These are phyloP conservation scores for Cladosporium colombiae DNA, from an alignment of 2,329 filamentous ascomycete species.

Conservation along the genomic window DNA sequence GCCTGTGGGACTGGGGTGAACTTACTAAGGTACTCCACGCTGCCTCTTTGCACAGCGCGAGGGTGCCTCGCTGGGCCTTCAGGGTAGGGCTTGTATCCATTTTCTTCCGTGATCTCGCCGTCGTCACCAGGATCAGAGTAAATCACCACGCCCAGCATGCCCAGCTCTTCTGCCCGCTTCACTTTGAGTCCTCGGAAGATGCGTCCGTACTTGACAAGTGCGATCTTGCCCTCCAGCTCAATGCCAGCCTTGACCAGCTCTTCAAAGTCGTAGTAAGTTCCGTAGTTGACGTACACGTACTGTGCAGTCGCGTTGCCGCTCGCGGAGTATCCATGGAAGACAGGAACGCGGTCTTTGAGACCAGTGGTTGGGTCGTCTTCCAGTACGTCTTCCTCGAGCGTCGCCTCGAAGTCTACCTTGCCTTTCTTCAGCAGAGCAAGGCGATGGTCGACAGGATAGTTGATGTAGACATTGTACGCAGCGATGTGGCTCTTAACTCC, in stretches of 20 bases:
- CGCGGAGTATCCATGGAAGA: constrained; percentile 93
- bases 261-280: constrained; percentile 81
- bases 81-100: constrained; percentile 78
- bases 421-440: constrained; percentile 46
- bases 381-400: constrained; percentile 79
- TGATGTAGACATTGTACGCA: constrained; percentile 54
- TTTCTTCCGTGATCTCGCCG: constrained; percentile 74
- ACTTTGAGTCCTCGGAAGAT: constrained; percentile 91
- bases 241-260: constrained; percentile 76
- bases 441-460: constrained; percentile 52
- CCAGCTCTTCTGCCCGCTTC: constrained; percentile 86
- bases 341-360: constrained; percentile 72
- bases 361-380: constrained; percentile 79
- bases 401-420: constrained; percentile 53
- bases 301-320: constrained; percentile 86
- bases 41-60: constrained; percentile 86
- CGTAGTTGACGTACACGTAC: constrained; percentile 90
- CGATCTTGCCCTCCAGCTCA: constrained; percentile 79
- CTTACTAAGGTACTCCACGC: constrained; percentile 62
- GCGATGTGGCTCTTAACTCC: constrained; percentile 49
- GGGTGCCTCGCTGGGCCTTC: constrained; percentile 84
- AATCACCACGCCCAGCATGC: constrained; percentile 81
- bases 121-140: constrained; percentile 92
- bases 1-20: not conserved
- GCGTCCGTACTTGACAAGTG: constrained; percentile 78